A percentile compares a stretch with the other conserved stretches of the same genome.
These are phyloP conservation scores for Trichoderma erinaceum DNA, from an alignment of 495 filamentous ascomycete species.

Conservation along the genomic window DNA sequence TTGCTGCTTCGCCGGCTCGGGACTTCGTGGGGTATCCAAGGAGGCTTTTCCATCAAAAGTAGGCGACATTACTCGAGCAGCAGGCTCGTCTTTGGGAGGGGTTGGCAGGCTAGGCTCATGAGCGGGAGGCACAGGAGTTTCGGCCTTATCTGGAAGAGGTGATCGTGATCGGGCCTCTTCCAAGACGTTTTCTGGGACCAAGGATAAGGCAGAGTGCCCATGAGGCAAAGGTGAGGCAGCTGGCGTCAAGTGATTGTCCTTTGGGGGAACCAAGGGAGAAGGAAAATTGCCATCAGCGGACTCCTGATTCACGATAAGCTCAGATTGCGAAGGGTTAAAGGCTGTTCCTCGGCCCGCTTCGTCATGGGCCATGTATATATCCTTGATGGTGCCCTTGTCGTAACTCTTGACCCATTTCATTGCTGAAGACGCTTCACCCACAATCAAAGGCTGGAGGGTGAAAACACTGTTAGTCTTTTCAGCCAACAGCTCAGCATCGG, in stretches of 20 bases:
- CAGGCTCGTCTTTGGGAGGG: constrained; percentile 16
- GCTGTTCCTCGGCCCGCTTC: constrained; percentile 58
- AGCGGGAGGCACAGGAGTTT: constrained; percentile 1
- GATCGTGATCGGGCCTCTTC: background rate
- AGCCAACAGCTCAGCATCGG: constrained; percentile 48
- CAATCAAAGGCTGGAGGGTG: constrained; percentile 77
- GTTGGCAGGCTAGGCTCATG: constrained; percentile 5
- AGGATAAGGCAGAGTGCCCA: background rate
- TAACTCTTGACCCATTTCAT: constrained; percentile 94
- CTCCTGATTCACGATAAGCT: constrained; percentile 27
- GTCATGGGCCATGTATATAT: constrained; percentile 69
- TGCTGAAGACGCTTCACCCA: constrained; percentile 83
- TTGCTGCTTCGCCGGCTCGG: constrained; percentile 38
- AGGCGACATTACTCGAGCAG: constrained; percentile 18
- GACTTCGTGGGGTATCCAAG: constrained; percentile 23
- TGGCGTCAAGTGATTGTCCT: background rate
- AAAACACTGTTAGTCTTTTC: constrained; percentile 87
- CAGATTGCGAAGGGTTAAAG: constrained; percentile 19
- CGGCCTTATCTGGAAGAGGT: background rate
- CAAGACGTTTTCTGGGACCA: background rate
- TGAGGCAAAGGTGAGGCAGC: constrained; percentile 1
- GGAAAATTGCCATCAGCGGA: constrained; percentile 23
- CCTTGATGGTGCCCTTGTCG: constrained; percentile 76
- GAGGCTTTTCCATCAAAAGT: background rate
- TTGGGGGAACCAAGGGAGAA: background rate